A percentile compares a stretch with the other conserved stretches of the same genome.
These are phyloP conservation scores for Salinomyces thailandicus DNA, from an alignment of 2,329 filamentous ascomycete species.

Conservation along the genomic window DNA sequence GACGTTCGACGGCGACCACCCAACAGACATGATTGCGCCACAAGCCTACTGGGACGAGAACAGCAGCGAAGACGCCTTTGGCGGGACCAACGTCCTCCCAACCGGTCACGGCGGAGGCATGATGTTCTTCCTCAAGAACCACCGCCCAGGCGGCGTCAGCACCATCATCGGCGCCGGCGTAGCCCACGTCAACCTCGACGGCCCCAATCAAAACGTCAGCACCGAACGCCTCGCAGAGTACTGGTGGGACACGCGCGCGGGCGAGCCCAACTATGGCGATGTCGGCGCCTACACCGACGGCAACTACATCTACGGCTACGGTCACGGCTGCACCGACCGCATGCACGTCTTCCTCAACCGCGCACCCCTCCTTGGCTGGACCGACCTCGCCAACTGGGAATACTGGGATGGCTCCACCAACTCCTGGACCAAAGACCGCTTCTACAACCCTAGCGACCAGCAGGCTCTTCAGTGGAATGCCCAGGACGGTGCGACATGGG, in stretches of 20 bases:
- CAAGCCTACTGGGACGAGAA: neutral
- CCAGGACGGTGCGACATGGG: neutral
- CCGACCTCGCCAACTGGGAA: constrained; percentile 1
- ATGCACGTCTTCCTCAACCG: neutral
- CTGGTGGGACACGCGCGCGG: neutral
- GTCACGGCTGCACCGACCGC: neutral
- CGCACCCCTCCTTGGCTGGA: neutral
- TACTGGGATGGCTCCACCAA: constrained; percentile 1
- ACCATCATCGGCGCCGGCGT: constrained; percentile 1
- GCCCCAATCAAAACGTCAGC: neutral
- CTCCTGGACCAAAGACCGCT: neutral
- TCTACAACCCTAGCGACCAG: neutral
- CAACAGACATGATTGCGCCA: neutral
- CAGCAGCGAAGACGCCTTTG: neutral
- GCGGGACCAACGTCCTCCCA: constrained; percentile 1
- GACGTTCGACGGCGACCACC: neutral
- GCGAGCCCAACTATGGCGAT: constrained; percentile 1
- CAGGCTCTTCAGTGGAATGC: neutral
- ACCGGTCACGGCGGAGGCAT: neutral
- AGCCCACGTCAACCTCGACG: neutral
- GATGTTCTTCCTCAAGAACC: constrained; percentile 1
- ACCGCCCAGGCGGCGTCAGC: neutral
- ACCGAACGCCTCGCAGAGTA: constrained; percentile 1
- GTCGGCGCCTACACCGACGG: constrained; percentile 2
- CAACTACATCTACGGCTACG: constrained; percentile 1